Evolutionary conservation across 306 rosid genomes (phyloP), one percentile per base, ranked within the genome.

Genomic region (Senna tora): DNA sequence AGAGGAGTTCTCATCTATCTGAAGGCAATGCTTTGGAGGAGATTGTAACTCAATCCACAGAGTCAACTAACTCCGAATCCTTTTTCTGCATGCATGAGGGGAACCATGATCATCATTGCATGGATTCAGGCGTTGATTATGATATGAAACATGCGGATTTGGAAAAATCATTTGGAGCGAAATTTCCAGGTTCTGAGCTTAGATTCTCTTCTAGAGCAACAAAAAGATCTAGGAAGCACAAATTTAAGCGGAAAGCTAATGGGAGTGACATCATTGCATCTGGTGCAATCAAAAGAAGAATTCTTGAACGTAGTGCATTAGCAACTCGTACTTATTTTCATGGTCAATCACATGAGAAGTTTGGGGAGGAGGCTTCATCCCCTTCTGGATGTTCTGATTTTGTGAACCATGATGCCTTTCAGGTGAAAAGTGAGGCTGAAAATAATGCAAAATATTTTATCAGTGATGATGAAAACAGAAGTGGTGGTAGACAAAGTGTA

Each of bases 71-170:
- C 42, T 69, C 75, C 20, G 78, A 75, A 55, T 67, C 88, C 19
- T 87, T 83, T 82, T 81, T 76, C 74, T 82, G 89, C 83, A 85
- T 45, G 84, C 86, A 76, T 72, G 91, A 86, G 71, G 87, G 81
- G 73, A 86, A 86, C 77, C 88, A 87, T 36, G 91, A 83, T 77
- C 96, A 87, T 73, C 84, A 84, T 60, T 86, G 92, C 75, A 69
- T 83, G 86, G 96, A 91, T 81, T 89, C 86, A 7, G 96, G 92
- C 55, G 80, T 83, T 54, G 98, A 91, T 73, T 94, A 89, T 72
- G 83, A 91, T 55, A 82, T 52, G 75, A 91, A 87, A 69, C 98
- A 91, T 84, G 96, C 91, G 2, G 88, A 77, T 81, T 74, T 92
- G 82, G 98, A 94, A 82, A 89, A 87, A 77, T 75, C 96, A 20